Evolutionary conservation across 139 green algal genomes (phyloP).

Genomic region (Chlorella sp.): DNA sequence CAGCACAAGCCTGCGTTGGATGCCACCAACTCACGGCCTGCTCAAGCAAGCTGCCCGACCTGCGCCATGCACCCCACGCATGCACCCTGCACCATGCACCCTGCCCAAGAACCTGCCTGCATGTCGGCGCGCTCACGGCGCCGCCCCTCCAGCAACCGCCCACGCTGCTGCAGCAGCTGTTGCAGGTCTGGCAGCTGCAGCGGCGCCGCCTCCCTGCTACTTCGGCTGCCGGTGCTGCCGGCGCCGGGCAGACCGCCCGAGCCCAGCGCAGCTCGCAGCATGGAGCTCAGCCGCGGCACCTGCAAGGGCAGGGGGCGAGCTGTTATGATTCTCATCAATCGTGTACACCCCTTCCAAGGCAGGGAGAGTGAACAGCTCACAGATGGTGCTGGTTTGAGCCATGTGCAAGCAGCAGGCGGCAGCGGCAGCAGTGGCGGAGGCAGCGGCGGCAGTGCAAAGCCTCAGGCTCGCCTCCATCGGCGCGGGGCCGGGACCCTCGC

Average conservation of each 20-base stretch:
- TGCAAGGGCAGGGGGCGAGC: neutral
- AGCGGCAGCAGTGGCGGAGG: neutral
- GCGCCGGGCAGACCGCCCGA: slow-evolving; percentile 36
- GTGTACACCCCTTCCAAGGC: no score
- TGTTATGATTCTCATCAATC: neutral
- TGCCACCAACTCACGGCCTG: no score
- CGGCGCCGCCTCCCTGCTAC: slow-evolving; percentile 32
- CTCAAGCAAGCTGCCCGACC: no score
- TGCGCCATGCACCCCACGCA: no score
- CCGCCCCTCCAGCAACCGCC: slow-evolving; percentile 27
- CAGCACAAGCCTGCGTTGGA: no score
- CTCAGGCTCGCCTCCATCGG: no score
- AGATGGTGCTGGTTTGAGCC: neutral
- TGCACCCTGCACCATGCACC: no score
- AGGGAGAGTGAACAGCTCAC: no score
- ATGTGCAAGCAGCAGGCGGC: neutral
- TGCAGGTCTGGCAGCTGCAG: slow-evolving; percentile 16
- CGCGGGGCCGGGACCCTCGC: no score
- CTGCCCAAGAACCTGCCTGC: neutral
- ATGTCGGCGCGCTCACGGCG: slow-evolving; percentile 8
- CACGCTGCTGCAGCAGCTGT: slow-evolving; percentile 37
- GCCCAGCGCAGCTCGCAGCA: slow-evolving; percentile 53
- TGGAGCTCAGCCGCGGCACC: slow-evolving; percentile 43
- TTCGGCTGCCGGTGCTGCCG: slow-evolving; percentile 29
- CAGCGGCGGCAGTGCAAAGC: neutral